phyloP scores from a whole-genome alignment of 768 basidiomycete genomes.

The Mycena belliarum region DNA sequence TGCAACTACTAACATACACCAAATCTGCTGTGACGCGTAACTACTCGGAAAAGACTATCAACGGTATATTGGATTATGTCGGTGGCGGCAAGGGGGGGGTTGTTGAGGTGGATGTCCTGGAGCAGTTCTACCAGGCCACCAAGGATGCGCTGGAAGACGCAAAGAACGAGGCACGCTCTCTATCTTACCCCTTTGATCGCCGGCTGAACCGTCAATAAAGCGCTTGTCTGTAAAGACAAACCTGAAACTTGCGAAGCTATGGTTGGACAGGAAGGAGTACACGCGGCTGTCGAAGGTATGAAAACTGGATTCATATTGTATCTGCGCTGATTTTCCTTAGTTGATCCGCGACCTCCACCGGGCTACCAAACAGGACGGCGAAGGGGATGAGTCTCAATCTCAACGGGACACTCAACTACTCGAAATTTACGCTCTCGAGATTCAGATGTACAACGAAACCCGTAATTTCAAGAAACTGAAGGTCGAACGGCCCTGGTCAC shows the following conservation, averaged over 20 bases:
- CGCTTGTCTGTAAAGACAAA: conserved; percentile 94
- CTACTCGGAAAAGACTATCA: conserved; percentile 98
- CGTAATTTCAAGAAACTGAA: conserved; percentile 96
- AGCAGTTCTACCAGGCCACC: conserved; percentile 94
- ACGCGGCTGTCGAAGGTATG: conserved; percentile 75
- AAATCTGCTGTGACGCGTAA: conserved; percentile 95
- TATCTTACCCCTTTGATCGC: not conserved
- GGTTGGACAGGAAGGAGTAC: conserved; percentile 95
- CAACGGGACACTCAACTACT: conserved; percentile 93
- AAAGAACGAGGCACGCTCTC: conserved; percentile 82
- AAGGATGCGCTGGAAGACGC: conserved; percentile 88
- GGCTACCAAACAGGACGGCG: conserved; percentile 59
- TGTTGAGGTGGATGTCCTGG: conserved; percentile 83
- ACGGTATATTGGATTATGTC: conserved; percentile 96
- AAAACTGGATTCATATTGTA: not conserved
- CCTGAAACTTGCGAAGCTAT: conserved; percentile 93
- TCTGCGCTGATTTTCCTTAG: conserved; percentile 46
- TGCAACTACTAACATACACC: conserved; percentile 85
- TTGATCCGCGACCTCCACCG: conserved; percentile 76
- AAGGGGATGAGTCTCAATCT: conserved; percentile 75
- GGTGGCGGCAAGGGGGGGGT: conserved; percentile 82
- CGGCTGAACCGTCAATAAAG: conserved; percentile 40
- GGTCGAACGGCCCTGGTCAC: conserved; percentile 39
- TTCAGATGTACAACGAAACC: conserved; percentile 98
- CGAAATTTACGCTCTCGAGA: conserved; percentile 97